A percentile compares a stretch with the other conserved stretches of the same genome.
Conservation (phyloP, 2,329 filamentous ascomycete species). For the Neofusicoccum parvum region DNA sequence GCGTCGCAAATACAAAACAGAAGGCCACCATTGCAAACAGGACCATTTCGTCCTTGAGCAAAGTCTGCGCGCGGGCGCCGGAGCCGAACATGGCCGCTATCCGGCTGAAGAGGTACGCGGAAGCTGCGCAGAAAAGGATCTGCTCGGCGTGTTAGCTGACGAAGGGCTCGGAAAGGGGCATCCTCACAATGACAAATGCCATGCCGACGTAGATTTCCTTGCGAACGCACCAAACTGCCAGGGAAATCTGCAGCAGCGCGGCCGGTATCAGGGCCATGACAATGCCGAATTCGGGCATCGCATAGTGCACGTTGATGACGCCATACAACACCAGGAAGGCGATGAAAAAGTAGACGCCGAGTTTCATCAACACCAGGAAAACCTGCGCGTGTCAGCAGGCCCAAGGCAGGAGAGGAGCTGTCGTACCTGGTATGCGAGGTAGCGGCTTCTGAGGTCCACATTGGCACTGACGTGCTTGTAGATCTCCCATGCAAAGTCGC, state of each 20-base stretch:
- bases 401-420: neutral
- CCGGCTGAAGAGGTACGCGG: conserved; percentile 27
- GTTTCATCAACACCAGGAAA: conserved; percentile 28
- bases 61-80: conserved; percentile 17
- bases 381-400: conserved; percentile 20
- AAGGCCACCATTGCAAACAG: conserved; percentile 25
- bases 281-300: conserved; percentile 28
- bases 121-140: conserved; percentile 25
- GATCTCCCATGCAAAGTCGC: conserved; percentile 27
- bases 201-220: conserved; percentile 25
- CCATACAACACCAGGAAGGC: conserved; percentile 30
- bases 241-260: conserved; percentile 22
- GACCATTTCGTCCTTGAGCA: conserved; percentile 30
- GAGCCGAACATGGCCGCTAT: conserved; percentile 26
- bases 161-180: neutral
- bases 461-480: conserved; percentile 27
- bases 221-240: conserved; percentile 24
- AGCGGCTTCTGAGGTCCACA: conserved; percentile 22
- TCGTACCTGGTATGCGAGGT: conserved; percentile 25
- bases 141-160: neutral
- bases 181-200: conserved; percentile 25
- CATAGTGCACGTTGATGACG: conserved; percentile 29
- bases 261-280: conserved; percentile 30
- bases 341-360: conserved; percentile 27
- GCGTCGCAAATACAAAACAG: conserved; percentile 13